phyloP scores from a whole-genome alignment of 2,329 filamentous ascomycete species.

The Aspergillus neotritici region DNA sequence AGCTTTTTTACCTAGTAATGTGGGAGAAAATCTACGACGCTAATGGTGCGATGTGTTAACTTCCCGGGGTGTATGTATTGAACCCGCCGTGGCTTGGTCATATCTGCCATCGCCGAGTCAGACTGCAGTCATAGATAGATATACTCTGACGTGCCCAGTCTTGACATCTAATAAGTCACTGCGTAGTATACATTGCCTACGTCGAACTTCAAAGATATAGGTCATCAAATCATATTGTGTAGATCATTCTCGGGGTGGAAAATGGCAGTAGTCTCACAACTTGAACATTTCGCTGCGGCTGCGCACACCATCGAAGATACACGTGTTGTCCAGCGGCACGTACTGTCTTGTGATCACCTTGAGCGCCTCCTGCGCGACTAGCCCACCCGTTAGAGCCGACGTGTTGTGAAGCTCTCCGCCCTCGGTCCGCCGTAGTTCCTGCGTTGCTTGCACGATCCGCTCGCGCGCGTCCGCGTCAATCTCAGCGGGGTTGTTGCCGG shows the following conservation, averaged over 20 bases:
- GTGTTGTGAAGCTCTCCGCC: slow-evolving; percentile 91
- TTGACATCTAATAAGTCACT: too few relatives aligned
- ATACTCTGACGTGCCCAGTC: too few relatives aligned
- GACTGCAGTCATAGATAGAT: too few relatives aligned
- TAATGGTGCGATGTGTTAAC: too few relatives aligned
- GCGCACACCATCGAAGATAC: slow-evolving; percentile 57
- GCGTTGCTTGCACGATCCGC: slow-evolving; percentile 50
- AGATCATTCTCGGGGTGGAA: too few relatives aligned
- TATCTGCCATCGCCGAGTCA: too few relatives aligned
- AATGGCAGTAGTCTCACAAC: slow-evolving; percentile 35
- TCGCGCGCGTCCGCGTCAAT: slow-evolving; percentile 46
- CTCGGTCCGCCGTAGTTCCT: slow-evolving; percentile 68
- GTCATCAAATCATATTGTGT: background rate
- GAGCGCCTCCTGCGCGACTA: slow-evolving; percentile 95
- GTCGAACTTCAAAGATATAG: too few relatives aligned
- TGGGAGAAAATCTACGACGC: too few relatives aligned
- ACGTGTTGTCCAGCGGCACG: slow-evolving; percentile 59
- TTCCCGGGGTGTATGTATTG: too few relatives aligned
- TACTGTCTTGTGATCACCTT: slow-evolving; percentile 68
- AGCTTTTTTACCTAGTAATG: too few relatives aligned
- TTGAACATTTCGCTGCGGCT: slow-evolving; percentile 52
- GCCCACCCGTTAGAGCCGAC: slow-evolving; percentile 76
- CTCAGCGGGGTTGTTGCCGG: slow-evolving; percentile 42
- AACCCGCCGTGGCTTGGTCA: too few relatives aligned
- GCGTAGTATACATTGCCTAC: too few relatives aligned